These are phyloP conservation scores for Candida taoyuanica DNA, from an alignment of 805 yeast species.

Conservation along the genomic window DNA sequence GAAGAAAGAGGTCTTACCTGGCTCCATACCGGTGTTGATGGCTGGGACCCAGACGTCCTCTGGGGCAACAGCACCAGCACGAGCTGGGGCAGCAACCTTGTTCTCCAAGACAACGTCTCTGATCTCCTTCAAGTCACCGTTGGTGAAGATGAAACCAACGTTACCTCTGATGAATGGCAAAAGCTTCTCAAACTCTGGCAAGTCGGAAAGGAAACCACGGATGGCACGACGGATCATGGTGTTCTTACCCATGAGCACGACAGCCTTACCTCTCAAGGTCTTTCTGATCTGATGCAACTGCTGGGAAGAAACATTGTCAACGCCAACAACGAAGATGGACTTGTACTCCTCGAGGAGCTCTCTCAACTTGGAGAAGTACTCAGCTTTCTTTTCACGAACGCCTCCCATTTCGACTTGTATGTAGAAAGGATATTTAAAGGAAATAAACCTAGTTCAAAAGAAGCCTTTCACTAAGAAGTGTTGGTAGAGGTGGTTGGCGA, in stretches of 20 bases:
- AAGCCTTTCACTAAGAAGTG: too few species aligned
- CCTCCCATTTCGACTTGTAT: slow-evolving; percentile 98
- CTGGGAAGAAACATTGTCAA: slow-evolving; percentile 99
- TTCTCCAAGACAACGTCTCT: slow-evolving; percentile 84
- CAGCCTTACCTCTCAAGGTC: slow-evolving; percentile 91
- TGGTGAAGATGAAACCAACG: slow-evolving; percentile 99
- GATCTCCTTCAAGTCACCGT: slow-evolving; percentile 85
- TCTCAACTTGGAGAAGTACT: slow-evolving; percentile 94
- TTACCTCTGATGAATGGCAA: slow-evolving; percentile 96
- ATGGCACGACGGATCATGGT: slow-evolving; percentile 99
- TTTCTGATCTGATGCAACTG: slow-evolving; percentile 99
- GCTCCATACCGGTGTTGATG: slow-evolving; percentile 99
- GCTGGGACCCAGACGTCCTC: slow-evolving; percentile 97
- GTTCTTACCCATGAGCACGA: slow-evolving; percentile 99
- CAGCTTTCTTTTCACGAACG: slow-evolving; percentile 93
- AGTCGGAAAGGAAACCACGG: slow-evolving; percentile 89
- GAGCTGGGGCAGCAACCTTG: slow-evolving; percentile 99
- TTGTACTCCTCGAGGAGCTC: slow-evolving; percentile 93
- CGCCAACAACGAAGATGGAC: slow-evolving; percentile 98
- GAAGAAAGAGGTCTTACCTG: slow-evolving; percentile 99
- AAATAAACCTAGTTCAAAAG: slow-evolving; percentile 1
- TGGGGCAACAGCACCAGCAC: slow-evolving; percentile 99
- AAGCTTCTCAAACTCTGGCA: slow-evolving; percentile 94
- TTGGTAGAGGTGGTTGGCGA: too few species aligned
- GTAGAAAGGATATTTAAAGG: slow-evolving; percentile 92